Percentiles rank a stretch among this genome's conserved stretches.
phyloP scores from a whole-genome alignment of 2,329 filamentous ascomycete genomes.

The Teratosphaeria epicoccoides region DNA sequence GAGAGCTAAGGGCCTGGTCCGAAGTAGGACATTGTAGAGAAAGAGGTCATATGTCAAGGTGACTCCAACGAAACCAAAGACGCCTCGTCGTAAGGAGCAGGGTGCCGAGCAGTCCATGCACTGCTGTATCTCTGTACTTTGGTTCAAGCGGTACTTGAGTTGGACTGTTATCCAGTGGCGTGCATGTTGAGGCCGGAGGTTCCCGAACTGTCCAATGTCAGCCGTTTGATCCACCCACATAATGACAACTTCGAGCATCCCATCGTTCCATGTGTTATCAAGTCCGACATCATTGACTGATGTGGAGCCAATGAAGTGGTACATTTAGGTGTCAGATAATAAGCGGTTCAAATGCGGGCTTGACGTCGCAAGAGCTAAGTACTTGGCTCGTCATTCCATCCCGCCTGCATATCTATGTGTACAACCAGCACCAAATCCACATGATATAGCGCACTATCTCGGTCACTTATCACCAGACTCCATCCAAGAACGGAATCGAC shows the following conservation, averaged over 20 bases:
- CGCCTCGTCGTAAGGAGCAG: too few relatives aligned
- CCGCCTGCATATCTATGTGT: not conserved
- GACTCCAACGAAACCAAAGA: too few relatives aligned
- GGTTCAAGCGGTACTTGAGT: too few relatives aligned
- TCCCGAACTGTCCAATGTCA: not conserved
- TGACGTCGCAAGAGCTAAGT: not conserved
- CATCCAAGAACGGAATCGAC: not conserved
- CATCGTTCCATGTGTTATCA: not conserved
- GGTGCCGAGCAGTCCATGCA: too few relatives aligned
- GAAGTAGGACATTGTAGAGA: too few relatives aligned
- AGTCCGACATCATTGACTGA: not conserved
- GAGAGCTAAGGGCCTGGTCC: too few relatives aligned
- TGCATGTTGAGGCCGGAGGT: not conserved
- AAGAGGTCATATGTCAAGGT: too few relatives aligned
- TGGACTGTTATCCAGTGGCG: too few relatives aligned
- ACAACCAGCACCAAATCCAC: not conserved
- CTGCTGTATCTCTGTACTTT: too few relatives aligned
- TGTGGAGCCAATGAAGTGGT: not conserved
- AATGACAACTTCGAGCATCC: not conserved
- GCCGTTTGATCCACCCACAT: not conserved
- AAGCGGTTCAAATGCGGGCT: not conserved
- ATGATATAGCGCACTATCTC: not conserved
- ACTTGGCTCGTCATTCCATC: not conserved
- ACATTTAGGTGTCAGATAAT: not conserved
- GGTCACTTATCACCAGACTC: too few relatives aligned